Evolutionary conservation across 164 flowering plant genomes (phyloP).

Genomic region (Berberis thunbergii): DNA sequence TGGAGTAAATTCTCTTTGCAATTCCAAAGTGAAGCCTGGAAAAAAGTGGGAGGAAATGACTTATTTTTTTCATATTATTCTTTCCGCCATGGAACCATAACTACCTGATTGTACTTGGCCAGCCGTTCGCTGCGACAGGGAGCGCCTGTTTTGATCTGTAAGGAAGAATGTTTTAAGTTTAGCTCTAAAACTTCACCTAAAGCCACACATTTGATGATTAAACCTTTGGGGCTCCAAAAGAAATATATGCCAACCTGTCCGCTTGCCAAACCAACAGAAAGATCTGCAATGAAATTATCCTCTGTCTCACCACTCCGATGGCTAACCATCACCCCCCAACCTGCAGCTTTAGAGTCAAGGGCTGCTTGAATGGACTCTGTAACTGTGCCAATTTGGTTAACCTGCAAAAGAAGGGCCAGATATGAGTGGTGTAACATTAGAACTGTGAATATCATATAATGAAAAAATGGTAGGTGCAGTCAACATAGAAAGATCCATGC

Average conservation of each 20-base stretch:
- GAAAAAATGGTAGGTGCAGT: too few species aligned
- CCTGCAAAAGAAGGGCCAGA: slow-evolving; percentile 37
- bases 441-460: background rate
- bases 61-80: too few species aligned
- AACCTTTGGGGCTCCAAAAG: background rate
- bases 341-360: slow-evolving; percentile 87
- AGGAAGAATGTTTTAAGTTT: slow-evolving; percentile 5
- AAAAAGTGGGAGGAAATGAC: too few species aligned
- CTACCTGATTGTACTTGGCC: slow-evolving; percentile 95
- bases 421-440: slow-evolving; percentile 2
- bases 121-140: slow-evolving; percentile 92
- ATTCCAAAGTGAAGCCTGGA: too few species aligned
- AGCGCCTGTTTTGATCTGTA: slow-evolving; percentile 93
- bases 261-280: slow-evolving; percentile 92
- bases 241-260: slow-evolving; percentile 57
- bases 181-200: background rate
- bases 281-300: slow-evolving; percentile 95
- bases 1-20: too few species aligned
- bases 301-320: slow-evolving; percentile 98
- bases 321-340: slow-evolving; percentile 99
- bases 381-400: slow-evolving; percentile 91
- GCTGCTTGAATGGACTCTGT: slow-evolving; percentile 93
- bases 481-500: too few species aligned
- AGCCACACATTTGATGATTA: background rate
- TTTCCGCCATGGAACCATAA: background rate